phyloP scores from a whole-genome alignment of 2,329 filamentous ascomycete genomes.

The Aspergillus arachidicola region DNA sequence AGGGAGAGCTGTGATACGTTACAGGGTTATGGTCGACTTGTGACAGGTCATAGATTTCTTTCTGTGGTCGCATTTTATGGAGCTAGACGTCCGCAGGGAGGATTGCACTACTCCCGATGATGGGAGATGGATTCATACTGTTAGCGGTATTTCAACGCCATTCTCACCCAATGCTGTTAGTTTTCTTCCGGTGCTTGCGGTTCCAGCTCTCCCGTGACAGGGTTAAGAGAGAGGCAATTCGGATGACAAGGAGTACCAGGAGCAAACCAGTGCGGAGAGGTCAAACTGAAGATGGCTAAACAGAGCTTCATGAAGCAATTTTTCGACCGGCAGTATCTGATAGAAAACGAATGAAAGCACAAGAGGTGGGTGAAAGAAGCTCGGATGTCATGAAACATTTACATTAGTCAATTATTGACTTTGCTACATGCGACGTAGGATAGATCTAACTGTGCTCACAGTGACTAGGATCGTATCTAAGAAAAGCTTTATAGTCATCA shows the following conservation, averaged over 20 bases:
- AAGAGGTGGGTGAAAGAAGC: neutral
- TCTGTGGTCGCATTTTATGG: neutral
- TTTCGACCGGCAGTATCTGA: neutral
- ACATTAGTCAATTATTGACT: too few species aligned
- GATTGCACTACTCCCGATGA: neutral
- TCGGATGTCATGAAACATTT: too few species aligned
- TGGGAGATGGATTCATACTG: neutral
- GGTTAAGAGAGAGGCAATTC: neutral
- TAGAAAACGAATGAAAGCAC: neutral
- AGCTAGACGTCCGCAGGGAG: neutral
- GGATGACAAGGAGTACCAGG: neutral
- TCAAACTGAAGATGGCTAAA: neutral
- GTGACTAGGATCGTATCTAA: too few species aligned
- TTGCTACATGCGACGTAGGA: too few species aligned
- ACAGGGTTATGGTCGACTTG: neutral
- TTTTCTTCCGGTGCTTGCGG: neutral
- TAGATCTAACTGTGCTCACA: too few species aligned
- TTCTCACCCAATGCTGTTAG: neutral
- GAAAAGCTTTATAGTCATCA: too few species aligned
- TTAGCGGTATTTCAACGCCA: neutral
- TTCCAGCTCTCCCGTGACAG: neutral
- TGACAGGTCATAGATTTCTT: neutral
- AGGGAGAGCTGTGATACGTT: neutral
- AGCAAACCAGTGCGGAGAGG: neutral
- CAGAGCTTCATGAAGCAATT: neutral